phyloP scores from a whole-genome alignment of 257 asterid species.

The Scutellaria baicalensis region DNA sequence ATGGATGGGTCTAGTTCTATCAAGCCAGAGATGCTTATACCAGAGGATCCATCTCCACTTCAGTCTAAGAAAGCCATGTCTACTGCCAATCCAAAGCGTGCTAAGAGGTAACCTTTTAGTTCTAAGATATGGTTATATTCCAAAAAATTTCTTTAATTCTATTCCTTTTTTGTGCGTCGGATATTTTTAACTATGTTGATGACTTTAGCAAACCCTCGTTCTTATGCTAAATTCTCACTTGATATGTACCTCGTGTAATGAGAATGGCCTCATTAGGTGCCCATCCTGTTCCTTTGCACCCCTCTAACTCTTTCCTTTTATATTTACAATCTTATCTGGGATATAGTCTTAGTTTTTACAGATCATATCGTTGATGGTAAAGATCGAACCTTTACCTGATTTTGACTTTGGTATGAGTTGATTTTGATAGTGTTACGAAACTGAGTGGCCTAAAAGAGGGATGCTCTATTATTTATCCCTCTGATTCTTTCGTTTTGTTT shows the following conservation, averaged over 20 bases:
- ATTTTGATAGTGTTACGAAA: not conserved
- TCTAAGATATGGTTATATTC: not conserved
- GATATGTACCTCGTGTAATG: conserved; percentile 65
- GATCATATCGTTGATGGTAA: conserved; percentile 4
- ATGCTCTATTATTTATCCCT: not conserved
- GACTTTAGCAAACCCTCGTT: not conserved
- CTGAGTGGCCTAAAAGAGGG: conserved; percentile 5
- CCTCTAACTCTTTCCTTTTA: not conserved
- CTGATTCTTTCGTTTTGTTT: not conserved
- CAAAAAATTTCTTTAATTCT: not conserved
- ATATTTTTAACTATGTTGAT: not conserved
- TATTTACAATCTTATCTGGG: not conserved
- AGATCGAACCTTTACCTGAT: conserved; percentile 14
- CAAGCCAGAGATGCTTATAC: conserved; percentile 78
- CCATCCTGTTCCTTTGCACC: conserved; percentile 61
- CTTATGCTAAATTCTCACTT: not conserved
- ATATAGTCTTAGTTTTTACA: conserved; percentile 9
- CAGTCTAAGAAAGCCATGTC: conserved; percentile 86
- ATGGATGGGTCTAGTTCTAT: conserved; percentile 93
- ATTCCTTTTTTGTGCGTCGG: not conserved
- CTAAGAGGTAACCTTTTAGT: conserved; percentile 60
- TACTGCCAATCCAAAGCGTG: conserved; percentile 97
- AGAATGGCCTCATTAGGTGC: conserved; percentile 93
- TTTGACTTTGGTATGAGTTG: conserved; percentile 4
- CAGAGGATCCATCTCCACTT: conserved; percentile 66